Percentiles rank a stretch among this genome's conserved stretches.
Conservation (phyloP, 352 stramenopile genomes). For the Globisporangium carolinianum region DNA sequence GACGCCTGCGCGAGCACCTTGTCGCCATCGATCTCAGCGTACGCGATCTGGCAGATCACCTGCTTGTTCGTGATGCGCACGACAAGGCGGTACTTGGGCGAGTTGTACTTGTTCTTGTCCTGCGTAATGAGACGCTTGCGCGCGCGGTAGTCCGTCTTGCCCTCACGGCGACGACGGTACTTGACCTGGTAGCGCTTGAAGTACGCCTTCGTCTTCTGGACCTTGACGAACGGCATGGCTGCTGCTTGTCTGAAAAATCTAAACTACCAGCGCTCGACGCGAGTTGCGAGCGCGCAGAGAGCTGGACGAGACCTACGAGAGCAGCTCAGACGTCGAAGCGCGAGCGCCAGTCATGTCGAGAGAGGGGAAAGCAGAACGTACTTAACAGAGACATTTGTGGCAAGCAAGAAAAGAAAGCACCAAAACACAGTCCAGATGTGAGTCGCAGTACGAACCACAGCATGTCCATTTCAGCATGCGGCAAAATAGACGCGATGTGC, state of each 20-base stretch:
- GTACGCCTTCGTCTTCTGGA: slow-evolving; percentile 99
- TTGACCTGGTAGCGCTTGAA: slow-evolving; percentile 99
- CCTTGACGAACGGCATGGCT: slow-evolving; percentile 96
- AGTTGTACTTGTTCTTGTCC: slow-evolving; percentile 99
- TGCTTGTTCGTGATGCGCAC: slow-evolving; percentile 95
- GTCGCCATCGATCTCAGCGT: slow-evolving; percentile 98
- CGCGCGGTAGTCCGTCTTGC: slow-evolving; percentile 99
- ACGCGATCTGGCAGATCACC: slow-evolving; percentile 98
- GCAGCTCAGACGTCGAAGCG: not conserved
- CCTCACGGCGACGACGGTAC: slow-evolving; percentile 96
- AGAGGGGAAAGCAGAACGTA: not conserved
- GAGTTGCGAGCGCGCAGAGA: not conserved
- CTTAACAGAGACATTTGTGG: not conserved
- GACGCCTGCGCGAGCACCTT: slow-evolving; percentile 92
- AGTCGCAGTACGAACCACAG: no score
- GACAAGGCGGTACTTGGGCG: slow-evolving; percentile 96
- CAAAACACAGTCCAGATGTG: no score
- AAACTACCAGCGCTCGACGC: slow-evolving; percentile 27
- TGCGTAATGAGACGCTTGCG: slow-evolving; percentile 98
- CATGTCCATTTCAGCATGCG: not conserved
- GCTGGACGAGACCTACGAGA: no score
- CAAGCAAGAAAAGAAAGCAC: no score
- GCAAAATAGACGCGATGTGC: not conserved
- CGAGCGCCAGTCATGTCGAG: slow-evolving; percentile 4
- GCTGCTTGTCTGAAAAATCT: slow-evolving; percentile 42